Evolutionary conservation across 225 moss, liverwort and hornwort species (phyloP), one percentile per base, ranked within the genome.

Genomic region (Physcomitrium patens): DNA sequence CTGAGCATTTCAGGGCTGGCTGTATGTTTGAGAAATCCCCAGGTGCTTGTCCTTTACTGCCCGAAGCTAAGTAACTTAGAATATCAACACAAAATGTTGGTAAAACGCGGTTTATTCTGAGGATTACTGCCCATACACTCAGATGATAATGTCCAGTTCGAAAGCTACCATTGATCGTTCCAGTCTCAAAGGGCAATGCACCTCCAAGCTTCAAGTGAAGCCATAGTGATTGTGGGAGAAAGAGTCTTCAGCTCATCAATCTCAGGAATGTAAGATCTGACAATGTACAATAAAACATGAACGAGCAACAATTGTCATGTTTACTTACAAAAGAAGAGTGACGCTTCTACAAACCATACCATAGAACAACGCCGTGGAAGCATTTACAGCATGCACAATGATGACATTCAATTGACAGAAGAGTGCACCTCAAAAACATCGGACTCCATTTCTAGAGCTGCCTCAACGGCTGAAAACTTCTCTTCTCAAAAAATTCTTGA

Each of bases 401-500:
- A 46, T 45, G 17, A 65, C 19, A 13, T 78, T 71, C 19, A 56
- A 42, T 8, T 50, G 71, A 44, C 71, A 64, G 28, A 78, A 71
- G 46, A 55, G 47, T 54, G 37, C 17, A 10, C 27, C n/a, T 12
- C 52, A 7, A 26, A 20, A 41, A 10, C 48, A 7, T 60, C 24
- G 3, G 31, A 22, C 43, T 62, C 52, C 10, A 19, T 24, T 52
- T 69, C 12, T 5, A 53, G 7, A 2, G 69, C 41, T 31, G 10
- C 14, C 11, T 62, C 69, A 13, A 69, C n/a, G 11, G 43, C 62
- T 17, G 69, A 42, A 15, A 48, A 16, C 16, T 61, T 69, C 26
- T 13, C 42, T 20, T 24, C 62, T 22, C 15, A 9, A 42, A 61
- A 14, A 42, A 52, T 52, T 9, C 68, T 18, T 22, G 64, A 45